phyloP scores from a whole-genome alignment of 1,284 basidiomycete species.

The Meira nashicola region DNA sequence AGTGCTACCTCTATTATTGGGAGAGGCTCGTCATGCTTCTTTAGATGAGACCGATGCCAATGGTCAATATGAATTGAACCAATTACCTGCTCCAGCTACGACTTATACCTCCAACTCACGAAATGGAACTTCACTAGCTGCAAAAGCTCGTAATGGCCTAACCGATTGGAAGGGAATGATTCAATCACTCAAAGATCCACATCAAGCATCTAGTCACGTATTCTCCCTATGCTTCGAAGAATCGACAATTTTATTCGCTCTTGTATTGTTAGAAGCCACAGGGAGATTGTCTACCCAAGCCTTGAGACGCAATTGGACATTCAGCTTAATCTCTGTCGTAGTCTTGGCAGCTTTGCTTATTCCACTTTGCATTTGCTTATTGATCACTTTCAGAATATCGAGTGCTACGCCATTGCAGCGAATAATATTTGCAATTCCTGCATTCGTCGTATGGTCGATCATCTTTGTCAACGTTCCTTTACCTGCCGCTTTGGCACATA shows the following conservation, averaged over 20 bases:
- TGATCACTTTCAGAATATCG: constrained; percentile 37
- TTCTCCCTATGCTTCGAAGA: constrained; percentile 46
- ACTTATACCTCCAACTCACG: neutral
- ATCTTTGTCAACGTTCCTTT: constrained; percentile 46
- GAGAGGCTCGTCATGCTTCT: constrained; percentile 41
- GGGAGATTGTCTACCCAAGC: constrained; percentile 14
- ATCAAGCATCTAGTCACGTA: constrained; percentile 26
- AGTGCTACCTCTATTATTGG: constrained; percentile 38
- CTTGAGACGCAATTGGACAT: constrained; percentile 21
- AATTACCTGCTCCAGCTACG: constrained; percentile 21
- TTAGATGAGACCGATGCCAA: constrained; percentile 20
- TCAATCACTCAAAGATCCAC: constrained; percentile 8
- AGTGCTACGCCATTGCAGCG: constrained; percentile 14
- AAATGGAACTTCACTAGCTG: constrained; percentile 10
- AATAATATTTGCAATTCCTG: constrained; percentile 21
- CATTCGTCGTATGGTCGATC: constrained; percentile 39
- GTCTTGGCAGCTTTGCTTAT: constrained; percentile 27
- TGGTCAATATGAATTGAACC: neutral
- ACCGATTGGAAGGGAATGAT: neutral
- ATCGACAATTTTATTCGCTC: constrained; percentile 32
- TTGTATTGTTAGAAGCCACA: constrained; percentile 41
- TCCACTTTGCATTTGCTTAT: constrained; percentile 32
- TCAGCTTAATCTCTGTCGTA: constrained; percentile 15
- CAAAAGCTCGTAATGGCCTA: constrained; percentile 1
- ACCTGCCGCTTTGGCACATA: constrained; percentile 28